A percentile compares a stretch with the other conserved stretches of the same genome.
Conservation (phyloP, 2,329 filamentous ascomycete species). For the Ophiostoma himal-ulmi region DNA sequence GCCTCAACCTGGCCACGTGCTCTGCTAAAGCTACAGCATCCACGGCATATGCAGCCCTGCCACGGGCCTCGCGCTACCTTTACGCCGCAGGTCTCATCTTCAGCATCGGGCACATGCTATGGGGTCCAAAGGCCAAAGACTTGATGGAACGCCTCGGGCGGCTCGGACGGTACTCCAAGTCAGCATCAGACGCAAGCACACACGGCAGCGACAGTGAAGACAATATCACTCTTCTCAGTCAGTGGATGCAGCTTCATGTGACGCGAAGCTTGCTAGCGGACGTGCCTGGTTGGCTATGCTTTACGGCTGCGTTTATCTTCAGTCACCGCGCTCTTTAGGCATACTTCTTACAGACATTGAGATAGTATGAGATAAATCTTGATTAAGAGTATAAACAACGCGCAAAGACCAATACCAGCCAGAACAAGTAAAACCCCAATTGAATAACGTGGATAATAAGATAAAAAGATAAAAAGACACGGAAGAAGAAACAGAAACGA, state of each 20-base stretch:
- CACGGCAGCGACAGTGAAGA: background rate
- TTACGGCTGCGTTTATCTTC: conserved; percentile 15
- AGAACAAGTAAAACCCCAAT: no score
- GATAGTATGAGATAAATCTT: no score
- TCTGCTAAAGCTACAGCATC: no score
- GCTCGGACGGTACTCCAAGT: conserved; percentile 5
- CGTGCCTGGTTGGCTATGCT: conserved; percentile 18
- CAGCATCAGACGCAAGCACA: background rate
- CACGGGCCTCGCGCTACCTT: conserved; percentile 2
- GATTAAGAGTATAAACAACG: no score
- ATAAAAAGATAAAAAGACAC: no score
- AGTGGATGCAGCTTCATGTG: background rate
- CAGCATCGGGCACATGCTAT: conserved; percentile 15
- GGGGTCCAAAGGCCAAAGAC: background rate
- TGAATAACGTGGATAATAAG: no score
- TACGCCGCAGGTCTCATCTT: conserved; percentile 15
- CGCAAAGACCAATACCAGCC: no score
- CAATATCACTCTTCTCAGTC: no score
- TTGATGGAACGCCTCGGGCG: conserved; percentile 17
- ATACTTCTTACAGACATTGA: no score
- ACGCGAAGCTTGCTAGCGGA: conserved; percentile 15
- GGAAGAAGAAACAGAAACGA: no score
- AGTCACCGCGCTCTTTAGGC: background rate
- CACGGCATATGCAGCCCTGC: no score
- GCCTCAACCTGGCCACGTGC: conserved; percentile 2